Evolutionary conservation across 2,329 filamentous ascomycete genomes (phyloP).

Genomic region (Monilinia fructicola): DNA sequence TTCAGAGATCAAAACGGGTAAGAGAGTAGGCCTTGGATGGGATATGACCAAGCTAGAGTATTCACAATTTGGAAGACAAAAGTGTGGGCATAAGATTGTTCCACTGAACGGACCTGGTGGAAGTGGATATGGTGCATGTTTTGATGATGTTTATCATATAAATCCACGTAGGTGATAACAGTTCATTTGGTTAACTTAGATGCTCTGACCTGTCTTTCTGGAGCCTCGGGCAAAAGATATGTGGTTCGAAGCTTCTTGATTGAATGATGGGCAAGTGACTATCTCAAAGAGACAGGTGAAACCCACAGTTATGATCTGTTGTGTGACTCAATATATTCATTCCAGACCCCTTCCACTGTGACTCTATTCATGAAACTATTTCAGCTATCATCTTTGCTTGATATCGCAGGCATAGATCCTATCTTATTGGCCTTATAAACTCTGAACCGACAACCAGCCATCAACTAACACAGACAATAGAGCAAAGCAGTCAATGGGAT

Average conservation of each 20-base stretch:
- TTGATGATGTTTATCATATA: slow-evolving; percentile 52
- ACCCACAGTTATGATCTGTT: background rate
- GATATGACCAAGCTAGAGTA: slow-evolving; percentile 56
- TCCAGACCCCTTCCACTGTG: background rate
- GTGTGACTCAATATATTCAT: background rate
- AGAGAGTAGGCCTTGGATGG: slow-evolving; percentile 54
- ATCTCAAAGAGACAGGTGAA: background rate
- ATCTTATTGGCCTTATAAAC: no score
- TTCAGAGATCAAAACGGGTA: slow-evolving; percentile 52
- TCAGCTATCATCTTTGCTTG: background rate
- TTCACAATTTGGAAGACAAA: slow-evolving; percentile 53
- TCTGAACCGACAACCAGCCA: background rate
- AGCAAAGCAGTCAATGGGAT: slow-evolving; percentile 54
- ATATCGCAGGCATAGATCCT: background rate
- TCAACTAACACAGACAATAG: slow-evolving; percentile 20
- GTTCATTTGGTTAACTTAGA: background rate
- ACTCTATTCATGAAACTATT: background rate
- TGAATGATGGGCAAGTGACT: background rate
- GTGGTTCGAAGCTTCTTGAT: background rate
- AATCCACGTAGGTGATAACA: slow-evolving; percentile 45
- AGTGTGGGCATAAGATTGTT: slow-evolving; percentile 52
- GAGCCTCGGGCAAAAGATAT: no score
- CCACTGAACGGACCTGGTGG: slow-evolving; percentile 44
- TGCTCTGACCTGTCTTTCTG: no score
- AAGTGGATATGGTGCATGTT: slow-evolving; percentile 43